Base-by-base conservation (phyloP, 2,329 filamentous ascomycete species). In the Calonectria montana region DNA sequence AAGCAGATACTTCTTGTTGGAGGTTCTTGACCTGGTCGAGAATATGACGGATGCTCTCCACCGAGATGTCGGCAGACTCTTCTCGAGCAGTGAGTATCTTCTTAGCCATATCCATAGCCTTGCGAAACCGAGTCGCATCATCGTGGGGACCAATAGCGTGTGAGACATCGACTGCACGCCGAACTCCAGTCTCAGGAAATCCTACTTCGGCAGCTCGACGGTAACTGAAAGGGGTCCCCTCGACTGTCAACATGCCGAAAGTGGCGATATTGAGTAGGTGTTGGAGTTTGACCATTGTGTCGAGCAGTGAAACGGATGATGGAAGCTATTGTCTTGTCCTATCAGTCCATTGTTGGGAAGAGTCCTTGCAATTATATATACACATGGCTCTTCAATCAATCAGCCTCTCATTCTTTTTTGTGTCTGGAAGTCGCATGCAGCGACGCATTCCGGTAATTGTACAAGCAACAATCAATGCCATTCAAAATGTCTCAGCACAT, bases 371-470 rank as follows among this genome's bases (percentile, higher is more conserved):
- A 76, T 76, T 80, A 79, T 76, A 68, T 68, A 27, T 66, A 67
- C 48, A 41, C 61, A 65, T 50, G 48, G 37, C 29, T 48, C 18
- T 23, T 25, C 35, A 53, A 29, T 53, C 27, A 23, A 55, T 61
- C 50, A 16, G 45, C 21, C 27, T 53, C 29, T 15, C 53, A 39
- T 59, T 59, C 53, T 62, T 61, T 31, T 16, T 50, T 50, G 53
- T 31, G 29, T 21, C 31, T 65, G 55, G 39, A 31, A 47, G 81
- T 81, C 73, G 77, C 70, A 72, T 53, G 77, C 79, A 82, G 81
- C 78, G 80, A 81, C 78, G 71, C 81, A 82, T 83, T 82, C 81
- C 81, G 79, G 71, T 13, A 61, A 76, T 74, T 59, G 69, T 47
- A 61, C 41, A 35, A 35, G 48, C 77, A 79, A 78, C 75, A 50